A percentile compares a stretch with the other conserved stretches of the same genome.
Conservation (phyloP, 176 grass and related monocot genomes). For the Oryza coarctata region DNA sequence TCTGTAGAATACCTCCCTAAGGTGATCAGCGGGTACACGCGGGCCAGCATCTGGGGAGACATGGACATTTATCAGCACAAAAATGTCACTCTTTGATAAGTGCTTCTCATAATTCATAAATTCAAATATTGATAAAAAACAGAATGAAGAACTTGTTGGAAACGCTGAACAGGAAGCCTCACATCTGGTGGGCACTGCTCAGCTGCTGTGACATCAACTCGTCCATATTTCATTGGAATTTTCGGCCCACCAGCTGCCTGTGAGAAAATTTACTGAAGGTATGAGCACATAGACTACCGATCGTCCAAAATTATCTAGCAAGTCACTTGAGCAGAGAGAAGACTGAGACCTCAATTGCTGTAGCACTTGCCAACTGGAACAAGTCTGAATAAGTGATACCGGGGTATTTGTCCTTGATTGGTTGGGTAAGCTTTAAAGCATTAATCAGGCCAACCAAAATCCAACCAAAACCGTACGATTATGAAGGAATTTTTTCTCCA, state of each 20-base stretch:
- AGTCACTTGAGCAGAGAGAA: conserved; percentile 28
- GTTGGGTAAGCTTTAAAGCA: conserved; percentile 82
- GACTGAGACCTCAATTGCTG: conserved; percentile 78
- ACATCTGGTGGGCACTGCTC: conserved; percentile 87
- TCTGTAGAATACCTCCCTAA: conserved; percentile 87
- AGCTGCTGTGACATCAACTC: conserved; percentile 70
- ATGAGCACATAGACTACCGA: neutral
- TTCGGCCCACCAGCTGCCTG: conserved; percentile 91
- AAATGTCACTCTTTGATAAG: conserved; percentile 16
- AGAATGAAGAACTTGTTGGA: neutral
- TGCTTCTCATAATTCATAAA: neutral
- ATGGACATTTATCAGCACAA: conserved; percentile 9
- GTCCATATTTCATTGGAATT: conserved; percentile 94
- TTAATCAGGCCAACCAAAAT: conserved; percentile 58
- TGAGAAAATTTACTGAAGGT: conserved; percentile 15
- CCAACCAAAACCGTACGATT: neutral
- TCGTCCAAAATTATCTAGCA: neutral
- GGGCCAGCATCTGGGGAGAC: conserved; percentile 67
- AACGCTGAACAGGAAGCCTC: conserved; percentile 79
- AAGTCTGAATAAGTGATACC: conserved; percentile 80
- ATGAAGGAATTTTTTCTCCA: neutral
- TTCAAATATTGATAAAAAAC: conserved; percentile 15
- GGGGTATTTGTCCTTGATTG: conserved; percentile 89
- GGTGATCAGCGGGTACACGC: conserved; percentile 69
- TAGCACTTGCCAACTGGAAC: conserved; percentile 97